These are phyloP conservation scores for Breviolum minutum DNA, from an alignment of 73 alveolate species.

Conservation along the genomic window DNA sequence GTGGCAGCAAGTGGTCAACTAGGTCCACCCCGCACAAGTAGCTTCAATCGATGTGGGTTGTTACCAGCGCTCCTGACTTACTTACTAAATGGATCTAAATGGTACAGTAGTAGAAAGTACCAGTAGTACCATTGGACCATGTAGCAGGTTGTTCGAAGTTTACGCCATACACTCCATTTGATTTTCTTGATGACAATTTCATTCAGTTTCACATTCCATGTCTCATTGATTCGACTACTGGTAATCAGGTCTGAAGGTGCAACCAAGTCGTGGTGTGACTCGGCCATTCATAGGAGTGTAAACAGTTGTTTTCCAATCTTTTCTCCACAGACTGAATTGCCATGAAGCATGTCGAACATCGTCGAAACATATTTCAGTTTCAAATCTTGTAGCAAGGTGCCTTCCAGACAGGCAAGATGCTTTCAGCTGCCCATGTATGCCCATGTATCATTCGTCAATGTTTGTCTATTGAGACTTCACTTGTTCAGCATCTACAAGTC, in stretches of 20 bases:
- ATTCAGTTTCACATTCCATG: no score
- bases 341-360: neutral
- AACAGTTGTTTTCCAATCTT: neutral
- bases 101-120: no score
- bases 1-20: neutral
- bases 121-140: no score
- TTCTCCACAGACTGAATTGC: neutral
- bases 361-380: neutral
- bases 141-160: no score
- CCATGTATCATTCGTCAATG: no score
- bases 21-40: neutral
- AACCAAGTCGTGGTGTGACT: slow-evolving; percentile 76
- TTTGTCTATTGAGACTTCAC: no score
- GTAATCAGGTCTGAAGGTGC: slow-evolving; percentile 68
- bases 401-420: slow-evolving; percentile 79
- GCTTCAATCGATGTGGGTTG: neutral
- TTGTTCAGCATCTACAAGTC: neutral
- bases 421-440: no score
- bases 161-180: no score
- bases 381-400: slow-evolving; percentile 15
- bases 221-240: neutral
- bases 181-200: no score
- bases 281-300: neutral
- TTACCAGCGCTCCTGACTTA: neutral
- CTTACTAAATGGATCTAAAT: neutral